These are phyloP conservation scores for Escallonia rubra DNA, from an alignment of 129 eudicot species.

Conservation along the genomic window DNA sequence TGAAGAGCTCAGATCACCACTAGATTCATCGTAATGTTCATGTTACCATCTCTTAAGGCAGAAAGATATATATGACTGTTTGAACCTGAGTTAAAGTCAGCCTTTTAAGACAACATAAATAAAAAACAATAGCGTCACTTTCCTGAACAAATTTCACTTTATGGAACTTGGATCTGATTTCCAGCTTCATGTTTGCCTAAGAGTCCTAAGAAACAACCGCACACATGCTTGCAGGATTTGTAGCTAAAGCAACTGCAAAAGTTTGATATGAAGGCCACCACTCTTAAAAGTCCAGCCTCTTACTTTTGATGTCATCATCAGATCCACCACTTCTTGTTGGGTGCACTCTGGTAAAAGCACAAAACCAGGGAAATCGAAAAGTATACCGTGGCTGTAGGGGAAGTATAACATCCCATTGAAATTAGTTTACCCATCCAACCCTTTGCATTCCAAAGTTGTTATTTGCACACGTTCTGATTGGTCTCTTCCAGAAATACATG, in stretches of 20 bases:
- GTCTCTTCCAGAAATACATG: slow-evolving; percentile 6
- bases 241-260: not conserved
- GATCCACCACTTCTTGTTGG: not conserved
- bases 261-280: not conserved
- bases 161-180: not conserved
- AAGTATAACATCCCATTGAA: not conserved
- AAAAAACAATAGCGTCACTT: not conserved
- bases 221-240: not conserved
- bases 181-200: not conserved
- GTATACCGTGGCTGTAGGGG: not conserved
- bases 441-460: slow-evolving; percentile 16
- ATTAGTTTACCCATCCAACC: slow-evolving; percentile 15
- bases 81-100: no score
- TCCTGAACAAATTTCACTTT: not conserved
- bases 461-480: slow-evolving; percentile 12
- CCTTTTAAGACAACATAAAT: no score
- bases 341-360: slow-evolving; percentile 1
- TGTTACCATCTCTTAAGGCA: no score
- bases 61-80: no score
- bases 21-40: no score
- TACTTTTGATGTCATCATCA: not conserved
- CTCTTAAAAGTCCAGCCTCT: not conserved
- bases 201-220: not conserved
- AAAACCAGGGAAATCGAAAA: not conserved
- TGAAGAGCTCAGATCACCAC: no score